Conservation (phyloP, 2,329 filamentous ascomycete genomes). For the Colletotrichum orchidophilum region DNA sequence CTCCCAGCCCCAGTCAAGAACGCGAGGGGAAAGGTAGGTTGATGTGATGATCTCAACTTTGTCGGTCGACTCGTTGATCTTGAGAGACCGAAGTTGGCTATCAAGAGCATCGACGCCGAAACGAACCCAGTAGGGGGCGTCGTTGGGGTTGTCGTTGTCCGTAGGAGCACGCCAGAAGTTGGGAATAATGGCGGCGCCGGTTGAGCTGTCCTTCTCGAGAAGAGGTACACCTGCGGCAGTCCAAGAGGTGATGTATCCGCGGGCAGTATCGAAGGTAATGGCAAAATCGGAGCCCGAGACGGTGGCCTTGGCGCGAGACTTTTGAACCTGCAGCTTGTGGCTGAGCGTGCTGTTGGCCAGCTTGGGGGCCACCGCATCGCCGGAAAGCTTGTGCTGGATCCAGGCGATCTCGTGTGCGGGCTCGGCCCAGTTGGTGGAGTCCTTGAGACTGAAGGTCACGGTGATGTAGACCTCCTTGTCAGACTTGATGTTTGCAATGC, state of each 20-base stretch:
- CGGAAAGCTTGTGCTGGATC: constrained; percentile 56
- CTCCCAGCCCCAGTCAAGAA: constrained; percentile 68
- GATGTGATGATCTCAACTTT: constrained; percentile 51
- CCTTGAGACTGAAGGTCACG: constrained; percentile 53
- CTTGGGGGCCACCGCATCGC: constrained; percentile 33
- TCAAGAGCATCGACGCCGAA: constrained; percentile 58
- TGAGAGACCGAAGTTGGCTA: constrained; percentile 55
- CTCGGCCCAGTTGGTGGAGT: constrained; percentile 59
- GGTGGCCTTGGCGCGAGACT: constrained; percentile 38
- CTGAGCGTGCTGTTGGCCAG: constrained; percentile 19
- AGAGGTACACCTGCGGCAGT: constrained; percentile 44
- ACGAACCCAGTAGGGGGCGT: constrained; percentile 66
- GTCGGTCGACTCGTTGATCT: constrained; percentile 40
- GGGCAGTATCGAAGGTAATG: constrained; percentile 55
- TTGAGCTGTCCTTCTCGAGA: constrained; percentile 46
- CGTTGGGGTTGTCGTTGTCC: constrained; percentile 68
- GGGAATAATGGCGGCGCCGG: constrained; percentile 50
- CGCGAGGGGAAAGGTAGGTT: constrained; percentile 64
- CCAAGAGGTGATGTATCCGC: constrained; percentile 56
- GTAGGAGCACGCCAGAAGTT: constrained; percentile 72
- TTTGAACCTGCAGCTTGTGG: constrained; percentile 38
- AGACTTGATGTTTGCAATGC: constrained; percentile 40
- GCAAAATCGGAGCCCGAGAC: constrained; percentile 46
- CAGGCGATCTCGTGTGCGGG: constrained; percentile 65
- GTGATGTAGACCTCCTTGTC: constrained; percentile 55